Evolutionary conservation across 2,329 filamentous ascomycete species (phyloP).

Genomic region (Parafenestella ontariensis): DNA sequence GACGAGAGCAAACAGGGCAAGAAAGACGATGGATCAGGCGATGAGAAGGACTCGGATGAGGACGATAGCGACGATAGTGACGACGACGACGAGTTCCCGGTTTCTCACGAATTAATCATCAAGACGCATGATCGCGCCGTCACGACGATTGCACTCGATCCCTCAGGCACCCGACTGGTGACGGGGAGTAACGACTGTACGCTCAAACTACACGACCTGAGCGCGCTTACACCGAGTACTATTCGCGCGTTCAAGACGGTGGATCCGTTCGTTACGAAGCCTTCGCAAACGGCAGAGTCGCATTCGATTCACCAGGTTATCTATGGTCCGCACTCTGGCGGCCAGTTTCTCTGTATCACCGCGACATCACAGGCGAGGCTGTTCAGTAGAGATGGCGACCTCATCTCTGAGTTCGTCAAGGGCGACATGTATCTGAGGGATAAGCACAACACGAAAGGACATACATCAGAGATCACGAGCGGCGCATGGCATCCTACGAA

Average conservation of each 20-base stretch:
- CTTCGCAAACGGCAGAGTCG: constrained; percentile 74
- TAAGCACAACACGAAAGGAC: constrained; percentile 97
- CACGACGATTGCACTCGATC: constrained; percentile 83
- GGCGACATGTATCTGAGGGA: constrained; percentile 98
- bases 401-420: constrained; percentile 88
- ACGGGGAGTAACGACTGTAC: constrained; percentile 93
- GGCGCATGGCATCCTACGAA: constrained; percentile 92
- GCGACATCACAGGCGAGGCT: constrained; percentile 91
- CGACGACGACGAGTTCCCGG: constrained; percentile 85
- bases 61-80: constrained; percentile 66
- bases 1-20: constrained; percentile 39
- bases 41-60: constrained; percentile 48
- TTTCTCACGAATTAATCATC: constrained; percentile 90
- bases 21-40: constrained; percentile 39
- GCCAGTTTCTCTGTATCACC: constrained; percentile 83
- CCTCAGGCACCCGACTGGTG: constrained; percentile 81
- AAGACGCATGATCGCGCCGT: constrained; percentile 91
- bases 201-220: constrained; percentile 92
- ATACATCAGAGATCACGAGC: constrained; percentile 88
- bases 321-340: constrained; percentile 83
- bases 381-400: constrained; percentile 85
- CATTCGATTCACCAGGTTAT: constrained; percentile 86
- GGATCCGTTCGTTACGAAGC: constrained; percentile 82
- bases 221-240: constrained; percentile 93
- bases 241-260: constrained; percentile 91